Percentiles rank a stretch among this genome's conserved stretches.
phyloP scores from a whole-genome alignment of 2,329 filamentous ascomycete species.

The Bipolaris sorokiniana region DNA sequence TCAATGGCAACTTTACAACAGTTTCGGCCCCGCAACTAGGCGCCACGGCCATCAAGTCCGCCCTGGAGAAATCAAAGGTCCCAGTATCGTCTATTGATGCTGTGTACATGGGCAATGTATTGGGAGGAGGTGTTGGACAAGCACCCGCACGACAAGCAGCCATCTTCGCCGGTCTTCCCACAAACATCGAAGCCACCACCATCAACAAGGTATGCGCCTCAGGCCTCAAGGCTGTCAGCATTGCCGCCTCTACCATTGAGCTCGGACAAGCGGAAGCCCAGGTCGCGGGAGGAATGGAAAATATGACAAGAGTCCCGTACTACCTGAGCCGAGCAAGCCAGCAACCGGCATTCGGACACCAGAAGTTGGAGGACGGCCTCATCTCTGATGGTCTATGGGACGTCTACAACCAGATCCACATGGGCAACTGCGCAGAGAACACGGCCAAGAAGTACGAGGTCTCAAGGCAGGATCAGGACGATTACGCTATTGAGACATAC shows the following conservation, averaged over 20 bases:
- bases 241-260: constrained; percentile 94
- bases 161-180: constrained; percentile 83
- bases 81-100: constrained; percentile 82
- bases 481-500: constrained; percentile 88
- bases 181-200: constrained; percentile 84
- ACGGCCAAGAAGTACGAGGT: constrained; percentile 88
- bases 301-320: constrained; percentile 93
- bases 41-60: constrained; percentile 88
- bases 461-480: constrained; percentile 84
- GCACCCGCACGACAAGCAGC: constrained; percentile 88
- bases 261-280: constrained; percentile 87
- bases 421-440: constrained; percentile 96
- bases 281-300: constrained; percentile 96
- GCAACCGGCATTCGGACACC: constrained; percentile 83
- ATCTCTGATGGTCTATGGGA: constrained; percentile 96
- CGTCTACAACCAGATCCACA: constrained; percentile 95
- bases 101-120: constrained; percentile 97
- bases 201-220: constrained; percentile 99
- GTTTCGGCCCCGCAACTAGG: constrained; percentile 88
- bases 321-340: constrained; percentile 84
- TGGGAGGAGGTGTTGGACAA: constrained; percentile 84
- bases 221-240: constrained; percentile 86
- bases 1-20: constrained; percentile 88
- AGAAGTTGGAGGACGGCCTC: constrained; percentile 87
- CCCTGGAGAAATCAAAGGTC: constrained; percentile 82